Evolutionary conservation across 2,329 filamentous ascomycete genomes (phyloP), one percentile per base, ranked within the genome.

Genomic region (Pseudocercospora vitis): DNA sequence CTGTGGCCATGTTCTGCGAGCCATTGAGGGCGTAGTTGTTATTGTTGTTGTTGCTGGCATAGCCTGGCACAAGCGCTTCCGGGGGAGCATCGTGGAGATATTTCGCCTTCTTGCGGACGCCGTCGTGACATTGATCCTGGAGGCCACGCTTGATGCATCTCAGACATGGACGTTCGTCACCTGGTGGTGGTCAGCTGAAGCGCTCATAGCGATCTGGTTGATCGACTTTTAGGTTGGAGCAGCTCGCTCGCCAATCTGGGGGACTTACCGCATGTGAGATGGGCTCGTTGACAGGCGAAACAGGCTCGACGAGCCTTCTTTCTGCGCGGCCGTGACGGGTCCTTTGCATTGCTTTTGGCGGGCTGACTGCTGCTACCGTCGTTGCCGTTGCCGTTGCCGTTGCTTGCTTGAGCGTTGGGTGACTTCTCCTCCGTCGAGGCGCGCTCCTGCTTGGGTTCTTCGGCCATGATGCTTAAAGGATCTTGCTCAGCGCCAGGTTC

Each of bases 91-190:
- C 94, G 68, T 97, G 91, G 52, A 99, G 87, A 72, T 99, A 99
- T 73, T 99, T 99, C 48, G 94, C 94, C 80, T 97, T 99, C 74
- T 99, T 99, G 59, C 94, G 87, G 48, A 97, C 91, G 50, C 94
- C 94, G 69, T 99, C 94, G 71, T 96, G 91, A 68, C 94, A 99
- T 57, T 84, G 84, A 70, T 96, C 91, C 66, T 91, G 88, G 18
- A 97, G 82, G 40, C 90, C 89, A 65, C 94, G 87, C 73, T 96
- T 96, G 64, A 97, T 90, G 71, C 94, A 99, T 67, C 94, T 81
- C 68, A 91, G 84, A 70, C 94, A 99, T 49, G 94, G 94, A 64
- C 94, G 83, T 72, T 99, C 92, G 71, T 99, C 94, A 66, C 92
- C 94, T 97, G 68, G 11, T 48, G 58, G 42, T 46, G 23, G 23